Evolutionary conservation across 805 yeast species (phyloP).

Genomic region (Candida railenensis): DNA sequence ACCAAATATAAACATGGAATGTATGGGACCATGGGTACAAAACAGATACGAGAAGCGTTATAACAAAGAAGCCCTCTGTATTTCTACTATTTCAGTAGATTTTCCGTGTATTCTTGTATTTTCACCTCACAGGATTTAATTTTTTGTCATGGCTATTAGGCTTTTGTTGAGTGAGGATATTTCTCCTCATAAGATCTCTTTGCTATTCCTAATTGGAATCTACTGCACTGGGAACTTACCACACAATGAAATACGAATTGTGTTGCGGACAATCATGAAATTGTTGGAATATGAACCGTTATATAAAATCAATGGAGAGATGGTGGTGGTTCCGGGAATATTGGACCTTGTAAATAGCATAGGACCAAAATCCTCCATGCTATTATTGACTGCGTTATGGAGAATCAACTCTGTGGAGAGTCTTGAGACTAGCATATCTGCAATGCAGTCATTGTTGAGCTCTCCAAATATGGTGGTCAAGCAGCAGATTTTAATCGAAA

Average conservation of each 20-base stretch:
- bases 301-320: conserved; percentile 16
- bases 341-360: conserved; percentile 17
- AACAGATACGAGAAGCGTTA: too few relatives aligned
- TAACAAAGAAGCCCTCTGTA: too few relatives aligned
- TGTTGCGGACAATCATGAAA: conserved; percentile 42
- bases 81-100: too few relatives aligned
- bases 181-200: conserved; percentile 55
- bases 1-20: too few relatives aligned
- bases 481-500: conserved; percentile 28
- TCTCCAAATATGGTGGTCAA: conserved; percentile 1
- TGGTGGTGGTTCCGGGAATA: conserved; percentile 31
- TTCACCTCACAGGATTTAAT: too few relatives aligned
- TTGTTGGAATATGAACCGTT: conserved; percentile 39
- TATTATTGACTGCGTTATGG: conserved; percentile 43
- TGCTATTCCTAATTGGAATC: conserved; percentile 44
- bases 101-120: too few relatives aligned
- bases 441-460: conserved; percentile 4
- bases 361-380: conserved; percentile 21
- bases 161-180: conserved; percentile 38
- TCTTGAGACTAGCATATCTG: conserved; percentile 25
- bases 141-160: neutral
- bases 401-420: conserved; percentile 46
- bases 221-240: conserved; percentile 2
- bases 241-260: conserved; percentile 25
- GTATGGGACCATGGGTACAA: too few relatives aligned